Base-by-base conservation (phyloP, 2,329 filamentous ascomycete species). In the Alternaria dauci region DNA sequence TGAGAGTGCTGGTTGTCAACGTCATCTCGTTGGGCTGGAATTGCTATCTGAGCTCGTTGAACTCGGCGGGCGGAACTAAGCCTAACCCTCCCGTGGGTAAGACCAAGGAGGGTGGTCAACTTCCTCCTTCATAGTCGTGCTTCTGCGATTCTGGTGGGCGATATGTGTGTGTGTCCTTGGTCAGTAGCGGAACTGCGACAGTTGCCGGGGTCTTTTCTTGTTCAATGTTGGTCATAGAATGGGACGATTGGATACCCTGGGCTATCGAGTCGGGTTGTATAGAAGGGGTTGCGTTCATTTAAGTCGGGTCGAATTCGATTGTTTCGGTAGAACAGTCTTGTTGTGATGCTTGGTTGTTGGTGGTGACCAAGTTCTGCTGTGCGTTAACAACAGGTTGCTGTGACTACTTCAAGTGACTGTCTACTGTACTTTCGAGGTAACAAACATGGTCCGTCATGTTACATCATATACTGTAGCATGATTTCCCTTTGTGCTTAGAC, bases 1-100 rank as follows among this genome's bases (percentile, higher is more conserved):
- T 94, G 80, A 86, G 93, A 60, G 87, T 97, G 42, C 81, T 97
- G 70, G 89, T 96, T 63, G 94, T 96, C 71, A 97, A 97, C 74
- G 78, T 96, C 52, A 84, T 97, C 55, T 91, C 86, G 61, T 80
- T 91, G 68, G 77, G 78, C n/a, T 80, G 78, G 78, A 80, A 80
- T 59, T 80, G 78, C 71, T 80, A 80, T 59, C 65, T 80, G 25
- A 78, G 75, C 55, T 78, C 65, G 57, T 66, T 80, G 26, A 80
- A 80, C 61, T 72, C 68, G 12, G 67, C 70, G 2, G 75, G 76
- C 9, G 71, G 72, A 3, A 67, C 52, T 4, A 54, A 54, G 44
- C 58, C 59, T 5, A 53, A 48, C 44, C 41, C 61, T 25, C 61
- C 60, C 3, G 54, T 59, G 46, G 68, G 65, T 18, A 43, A 64